Evolutionary conservation across 2,329 filamentous ascomycete genomes (phyloP).

Genomic region (Akanthomyces lecanii): DNA sequence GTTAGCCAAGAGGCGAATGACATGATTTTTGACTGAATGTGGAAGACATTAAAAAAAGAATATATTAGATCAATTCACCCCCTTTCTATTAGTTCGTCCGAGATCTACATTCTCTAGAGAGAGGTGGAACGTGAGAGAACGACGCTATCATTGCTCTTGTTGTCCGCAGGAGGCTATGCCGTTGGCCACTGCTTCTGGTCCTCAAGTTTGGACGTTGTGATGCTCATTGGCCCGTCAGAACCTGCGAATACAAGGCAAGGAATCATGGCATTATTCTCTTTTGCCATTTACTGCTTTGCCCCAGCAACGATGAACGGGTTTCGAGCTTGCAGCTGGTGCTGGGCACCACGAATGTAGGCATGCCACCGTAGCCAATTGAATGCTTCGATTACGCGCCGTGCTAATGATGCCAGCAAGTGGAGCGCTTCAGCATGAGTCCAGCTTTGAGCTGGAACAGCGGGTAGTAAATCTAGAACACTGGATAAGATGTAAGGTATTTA

Average conservation of each 20-base stretch:
- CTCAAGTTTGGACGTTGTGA: neutral
- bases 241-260: no score
- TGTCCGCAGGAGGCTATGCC: no score
- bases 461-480: neutral
- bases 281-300: neutral
- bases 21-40: constrained; percentile 5
- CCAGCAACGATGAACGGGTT: no score
- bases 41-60: constrained; percentile 1
- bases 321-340: no score
- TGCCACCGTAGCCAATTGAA: neutral
- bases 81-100: neutral
- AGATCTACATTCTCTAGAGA: neutral
- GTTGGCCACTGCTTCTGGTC: no score
- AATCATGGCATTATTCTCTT: neutral
- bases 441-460: neutral
- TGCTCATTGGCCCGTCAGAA: neutral
- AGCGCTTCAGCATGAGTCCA: neutral
- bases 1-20: constrained; percentile 4
- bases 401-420: neutral
- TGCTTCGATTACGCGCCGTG: constrained; percentile 9
- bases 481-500: neutral
- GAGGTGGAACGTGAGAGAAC: neutral
- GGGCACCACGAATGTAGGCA: no score
- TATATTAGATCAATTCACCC: constrained; percentile 12
- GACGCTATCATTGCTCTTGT: neutral